Base-by-base conservation (phyloP, 352 stramenopile species). In the Globisporangium paroecandrum region DNA sequence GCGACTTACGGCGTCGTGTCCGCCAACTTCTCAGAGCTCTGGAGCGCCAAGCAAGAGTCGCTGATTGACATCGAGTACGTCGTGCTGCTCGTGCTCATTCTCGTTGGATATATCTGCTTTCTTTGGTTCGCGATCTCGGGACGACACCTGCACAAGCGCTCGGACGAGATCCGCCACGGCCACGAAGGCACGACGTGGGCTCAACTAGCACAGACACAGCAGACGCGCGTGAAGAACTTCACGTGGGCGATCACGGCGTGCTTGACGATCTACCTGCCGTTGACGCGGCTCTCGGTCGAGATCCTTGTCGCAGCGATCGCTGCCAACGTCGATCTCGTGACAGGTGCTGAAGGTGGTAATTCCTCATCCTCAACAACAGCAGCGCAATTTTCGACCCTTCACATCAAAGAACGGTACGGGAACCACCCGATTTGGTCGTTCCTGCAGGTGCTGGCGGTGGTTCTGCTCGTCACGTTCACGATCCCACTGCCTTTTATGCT, bases 131-230 rank as follows among this genome's bases (percentile, higher is more conserved):
- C 62, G 0, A 65, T 77, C 32, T 75, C 64, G 13, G 76, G 69
- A 1, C 55, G 76, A 12, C 61, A 82, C 62, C 64, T 79, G 3
- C 78, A 85, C 66, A 72, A 72, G 47, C 64, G 73, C 38, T 63
- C 68, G 1, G 80, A 86, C 34, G 76, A 84, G 66, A 72, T 89
- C 9, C 74, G 76, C 7, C 75, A 84, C 59, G 78, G 76, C 12
- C 69, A 84, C 41, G 78, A 86, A 68, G 78, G 70, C 2, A 67
- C 61, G 1, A 77, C 75, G 5, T 85, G 74, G 77, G 76, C 78
- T 2, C 54, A 65, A 2, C 32, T 85, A 0, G 74, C 74, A 4
- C 57, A 58, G 0, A 83, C 81, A 36, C 72, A 78, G 49, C 71
- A 76, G 34, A 68, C 70, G 47, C 70, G 68, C 59, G 68, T 79